These are phyloP conservation scores for Haplographium delicatum DNA, from an alignment of 495 filamentous ascomycete genomes.

Conservation along the genomic window DNA sequence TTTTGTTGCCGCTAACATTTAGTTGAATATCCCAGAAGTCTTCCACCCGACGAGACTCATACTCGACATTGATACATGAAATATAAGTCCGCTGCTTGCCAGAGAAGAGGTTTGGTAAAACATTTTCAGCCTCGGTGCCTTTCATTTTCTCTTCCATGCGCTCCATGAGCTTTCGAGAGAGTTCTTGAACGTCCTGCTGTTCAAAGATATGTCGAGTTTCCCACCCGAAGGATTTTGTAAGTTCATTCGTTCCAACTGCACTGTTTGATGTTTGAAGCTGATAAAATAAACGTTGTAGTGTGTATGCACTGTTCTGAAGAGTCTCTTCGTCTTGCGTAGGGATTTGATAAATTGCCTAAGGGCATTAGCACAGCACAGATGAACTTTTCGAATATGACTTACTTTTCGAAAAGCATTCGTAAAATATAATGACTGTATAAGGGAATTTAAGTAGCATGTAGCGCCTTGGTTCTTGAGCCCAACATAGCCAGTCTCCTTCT, in stretches of 20 bases:
- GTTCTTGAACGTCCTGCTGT: constrained; percentile 97
- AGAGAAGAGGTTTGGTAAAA: constrained; percentile 82
- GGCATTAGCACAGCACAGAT: constrained; percentile 11
- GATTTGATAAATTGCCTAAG: constrained; percentile 91
- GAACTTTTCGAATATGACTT: constrained; percentile 15
- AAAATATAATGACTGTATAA: constrained; percentile 94
- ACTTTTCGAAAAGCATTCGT: constrained; percentile 96
- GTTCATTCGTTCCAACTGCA: constrained; percentile 84
- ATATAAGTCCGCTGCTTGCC: constrained; percentile 98
- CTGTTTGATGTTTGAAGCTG: constrained; percentile 76
- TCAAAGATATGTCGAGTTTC: constrained; percentile 97
- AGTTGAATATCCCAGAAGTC: constrained; percentile 99
- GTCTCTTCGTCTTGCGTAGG: constrained; percentile 81
- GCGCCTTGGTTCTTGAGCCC: constrained; percentile 96
- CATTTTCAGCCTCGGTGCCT: constrained; percentile 90
- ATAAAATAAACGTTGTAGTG: constrained; percentile 90
- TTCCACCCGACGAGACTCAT: constrained; percentile 88
- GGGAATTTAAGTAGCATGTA: constrained; percentile 96
- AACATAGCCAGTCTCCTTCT: constrained; percentile 96
- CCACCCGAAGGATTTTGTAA: constrained; percentile 96
- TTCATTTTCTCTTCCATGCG: constrained; percentile 96
- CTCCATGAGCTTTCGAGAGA: constrained; percentile 95
- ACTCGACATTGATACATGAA: constrained; percentile 96
- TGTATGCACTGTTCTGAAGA: constrained; percentile 83
- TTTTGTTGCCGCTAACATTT: constrained; percentile 91